Evolutionary conservation across 1,139 yeast species (phyloP).

Genomic region (Nakaseomyces delphensis): DNA sequence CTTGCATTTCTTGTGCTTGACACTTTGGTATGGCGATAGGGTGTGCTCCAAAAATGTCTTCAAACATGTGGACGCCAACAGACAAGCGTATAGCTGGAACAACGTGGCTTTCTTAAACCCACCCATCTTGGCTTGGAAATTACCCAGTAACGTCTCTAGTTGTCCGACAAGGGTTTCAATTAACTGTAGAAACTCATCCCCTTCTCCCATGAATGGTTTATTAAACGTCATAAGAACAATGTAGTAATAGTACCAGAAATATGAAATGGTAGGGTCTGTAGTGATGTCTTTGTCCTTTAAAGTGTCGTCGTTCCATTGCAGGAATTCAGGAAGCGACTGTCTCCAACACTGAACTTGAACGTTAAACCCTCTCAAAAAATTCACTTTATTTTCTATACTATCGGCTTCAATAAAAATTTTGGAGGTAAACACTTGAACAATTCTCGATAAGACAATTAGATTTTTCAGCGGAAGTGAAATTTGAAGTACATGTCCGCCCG

Average conservation of each 20-base stretch:
- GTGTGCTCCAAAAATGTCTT: conserved; percentile 6
- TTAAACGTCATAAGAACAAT: conserved; percentile 49
- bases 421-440: conserved; percentile 43
- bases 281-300: conserved; percentile 37
- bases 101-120: conserved; percentile 23
- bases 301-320: conserved; percentile 42
- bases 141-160: conserved; percentile 24
- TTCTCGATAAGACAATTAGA: conserved; percentile 46
- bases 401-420: conserved; percentile 30
- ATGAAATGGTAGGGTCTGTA: conserved; percentile 40
- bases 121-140: conserved; percentile 23
- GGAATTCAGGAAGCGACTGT: conserved; percentile 39
- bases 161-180: conserved; percentile 27
- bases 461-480: conserved; percentile 39
- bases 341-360: conserved; percentile 46
- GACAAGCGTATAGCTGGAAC: conserved; percentile 30
- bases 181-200: conserved; percentile 25
- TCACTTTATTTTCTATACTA: conserved; percentile 23
- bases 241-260: conserved; percentile 49
- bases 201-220: conserved; percentile 44
- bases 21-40: conserved; percentile 13
- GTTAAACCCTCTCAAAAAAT: conserved; percentile 37
- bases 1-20: conserved; percentile 13
- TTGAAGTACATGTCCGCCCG: conserved; percentile 34
- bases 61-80: conserved; percentile 27